Evolutionary conservation across 2,329 filamentous ascomycete genomes (phyloP), one percentile per base, ranked within the genome.

Genomic region (Nannizzia gypsea): DNA sequence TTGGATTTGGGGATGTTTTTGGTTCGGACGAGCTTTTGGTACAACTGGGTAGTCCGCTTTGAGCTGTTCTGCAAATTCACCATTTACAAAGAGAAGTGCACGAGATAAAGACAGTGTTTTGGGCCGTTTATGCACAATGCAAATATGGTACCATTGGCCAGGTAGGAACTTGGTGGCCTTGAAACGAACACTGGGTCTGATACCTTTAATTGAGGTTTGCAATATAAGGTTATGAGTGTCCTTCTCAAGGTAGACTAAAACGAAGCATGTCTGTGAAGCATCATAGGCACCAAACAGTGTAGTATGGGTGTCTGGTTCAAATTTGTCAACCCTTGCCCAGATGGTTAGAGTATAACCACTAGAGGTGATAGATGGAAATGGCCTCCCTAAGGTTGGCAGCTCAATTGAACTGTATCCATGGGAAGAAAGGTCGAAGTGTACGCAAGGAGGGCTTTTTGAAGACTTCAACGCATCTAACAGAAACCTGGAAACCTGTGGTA

Each of bases 241-340:
- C 69, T 87, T 90, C 71, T 99, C 95, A 42, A 99, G 80, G 69
- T 99, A 99, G 62, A 90, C 86, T 66, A 99, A 83, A 38, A 99
- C 76, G 68, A 99, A 99, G 72, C 93, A 99, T 3, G 89, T 90
- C 72, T 97, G 92, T 3, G 84, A 90, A 2, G 86, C 80, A 73
- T 99, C 93, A 72, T 95, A 97, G 6, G 93, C 89, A 26, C 93
- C 93, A 71, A 99, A 99, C 13, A 99, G 81, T 0, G 93, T 99
- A 0, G 93, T 99, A 71, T 99, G 93, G 15, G 88, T 85, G 52
- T 83, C 82, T 3, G 83, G 77, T 71, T 99, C 95, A 71, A 93
- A 97, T 44, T 84, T 79, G 71, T 97, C 91, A 62, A 99, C 83
- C 20, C 88, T 84, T 56, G 96, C 82, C 93, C 93, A 99, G 0